Conservation (phyloP, 2,329 filamentous ascomycete species). For the Paracoccidioides brasiliensis region DNA sequence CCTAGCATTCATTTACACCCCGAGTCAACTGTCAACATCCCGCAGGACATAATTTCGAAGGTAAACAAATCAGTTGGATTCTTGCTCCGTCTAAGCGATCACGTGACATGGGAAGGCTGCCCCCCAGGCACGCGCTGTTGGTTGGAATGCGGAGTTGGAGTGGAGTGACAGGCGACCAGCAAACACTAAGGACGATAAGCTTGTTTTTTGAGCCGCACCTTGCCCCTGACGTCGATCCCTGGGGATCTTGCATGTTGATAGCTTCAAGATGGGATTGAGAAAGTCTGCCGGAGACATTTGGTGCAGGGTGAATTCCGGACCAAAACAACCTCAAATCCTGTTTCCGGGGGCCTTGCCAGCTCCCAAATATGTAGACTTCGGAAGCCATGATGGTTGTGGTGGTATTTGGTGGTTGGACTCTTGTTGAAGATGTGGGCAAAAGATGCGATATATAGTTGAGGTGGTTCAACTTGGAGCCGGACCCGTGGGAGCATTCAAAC, state of each 20-base stretch:
- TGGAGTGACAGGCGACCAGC: conserved; percentile 13
- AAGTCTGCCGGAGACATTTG: neutral
- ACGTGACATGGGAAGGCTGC: neutral
- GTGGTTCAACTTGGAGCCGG: neutral
- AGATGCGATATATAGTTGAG: neutral
- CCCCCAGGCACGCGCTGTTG: neutral
- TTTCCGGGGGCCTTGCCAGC: neutral
- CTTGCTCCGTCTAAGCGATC: neutral
- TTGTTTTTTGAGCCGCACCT: conserved; percentile 13
- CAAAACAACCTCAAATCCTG: neutral
- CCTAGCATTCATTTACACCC: no score
- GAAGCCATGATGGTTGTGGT: neutral
- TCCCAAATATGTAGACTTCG: neutral
- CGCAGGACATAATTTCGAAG: neutral
- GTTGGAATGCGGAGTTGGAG: conserved; percentile 7
- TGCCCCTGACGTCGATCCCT: conserved; percentile 10
- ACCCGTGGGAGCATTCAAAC: neutral
- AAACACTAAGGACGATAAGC: conserved; percentile 23
- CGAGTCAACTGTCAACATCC: no score
- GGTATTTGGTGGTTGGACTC: neutral
- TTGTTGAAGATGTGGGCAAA: neutral
- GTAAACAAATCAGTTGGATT: neutral
- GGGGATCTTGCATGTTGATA: neutral
- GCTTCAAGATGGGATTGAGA: neutral
- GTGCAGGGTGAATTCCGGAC: neutral